These are phyloP conservation scores for Boletus tylopilopsis DNA, from an alignment of 768 basidiomycete species.

Conservation along the genomic window DNA sequence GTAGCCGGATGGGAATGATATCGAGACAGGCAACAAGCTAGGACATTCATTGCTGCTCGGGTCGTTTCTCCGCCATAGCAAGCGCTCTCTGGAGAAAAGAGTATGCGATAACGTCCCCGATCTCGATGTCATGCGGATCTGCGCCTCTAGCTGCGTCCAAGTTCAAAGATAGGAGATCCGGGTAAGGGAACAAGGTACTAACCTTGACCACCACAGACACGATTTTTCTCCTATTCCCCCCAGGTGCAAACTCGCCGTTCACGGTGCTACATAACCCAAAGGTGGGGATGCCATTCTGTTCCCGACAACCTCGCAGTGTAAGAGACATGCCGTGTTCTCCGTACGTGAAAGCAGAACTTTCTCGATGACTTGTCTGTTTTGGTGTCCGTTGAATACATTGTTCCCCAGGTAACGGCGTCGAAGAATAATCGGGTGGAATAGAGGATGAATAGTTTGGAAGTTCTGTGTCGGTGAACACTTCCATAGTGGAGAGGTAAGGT, in stretches of 20 bases:
- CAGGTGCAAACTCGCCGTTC: conserved; percentile 27
- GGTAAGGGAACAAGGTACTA: neutral
- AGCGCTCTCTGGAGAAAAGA: conserved; percentile 24
- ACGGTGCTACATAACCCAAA: conserved; percentile 31
- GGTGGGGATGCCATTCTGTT: conserved; percentile 27
- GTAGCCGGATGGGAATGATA: conserved; percentile 29
- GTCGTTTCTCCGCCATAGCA: conserved; percentile 20
- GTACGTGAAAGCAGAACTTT: conserved; percentile 28
- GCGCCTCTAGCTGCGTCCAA: conserved; percentile 22
- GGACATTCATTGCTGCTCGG: conserved; percentile 20
- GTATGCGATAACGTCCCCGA: conserved; percentile 5
- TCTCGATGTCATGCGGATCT: conserved; percentile 16
- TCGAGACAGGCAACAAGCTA: conserved; percentile 26
- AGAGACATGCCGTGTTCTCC: conserved; percentile 30
- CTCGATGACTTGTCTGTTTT: conserved; percentile 5
- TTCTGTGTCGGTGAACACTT: conserved; percentile 5
- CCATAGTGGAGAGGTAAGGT: conserved; percentile 12
- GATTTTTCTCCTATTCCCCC: conserved; percentile 21
- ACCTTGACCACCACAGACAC: conserved; percentile 29
- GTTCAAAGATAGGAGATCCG: neutral
- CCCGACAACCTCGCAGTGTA: conserved; percentile 29
- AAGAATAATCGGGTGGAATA: conserved; percentile 56
- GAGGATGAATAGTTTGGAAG: conserved; percentile 56
- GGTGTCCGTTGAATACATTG: conserved; percentile 49
- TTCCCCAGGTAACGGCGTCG: conserved; percentile 49